These are phyloP conservation scores for Gymnopilus junonius DNA, from an alignment of 768 basidiomycete species.

Conservation along the genomic window DNA sequence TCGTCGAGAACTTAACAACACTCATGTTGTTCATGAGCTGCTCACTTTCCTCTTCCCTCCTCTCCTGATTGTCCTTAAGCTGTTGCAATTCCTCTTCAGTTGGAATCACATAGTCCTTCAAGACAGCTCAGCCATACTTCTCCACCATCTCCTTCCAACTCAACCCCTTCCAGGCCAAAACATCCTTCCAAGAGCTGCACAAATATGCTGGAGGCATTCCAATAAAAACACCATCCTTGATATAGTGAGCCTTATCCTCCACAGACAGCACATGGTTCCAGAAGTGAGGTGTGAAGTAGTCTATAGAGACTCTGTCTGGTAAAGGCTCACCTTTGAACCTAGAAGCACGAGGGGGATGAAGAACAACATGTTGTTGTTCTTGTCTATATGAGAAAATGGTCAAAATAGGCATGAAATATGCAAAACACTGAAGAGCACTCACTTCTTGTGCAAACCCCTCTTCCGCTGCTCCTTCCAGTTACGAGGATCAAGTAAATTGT, in stretches of 20 bases:
- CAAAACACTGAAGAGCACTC: too few relatives aligned
- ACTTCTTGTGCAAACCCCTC: too few relatives aligned
- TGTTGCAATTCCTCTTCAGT: too few relatives aligned
- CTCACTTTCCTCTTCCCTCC: too few relatives aligned
- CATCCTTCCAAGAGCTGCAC: background rate
- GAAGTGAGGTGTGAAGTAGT: slow-evolving; percentile 27
- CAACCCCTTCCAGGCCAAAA: slow-evolving; percentile 20
- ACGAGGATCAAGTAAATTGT: too few relatives aligned
- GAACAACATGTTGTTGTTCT: background rate
- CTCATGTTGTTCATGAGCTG: background rate
- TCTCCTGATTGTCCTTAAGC: too few relatives aligned
- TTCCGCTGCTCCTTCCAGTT: too few relatives aligned
- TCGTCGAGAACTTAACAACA: too few relatives aligned
- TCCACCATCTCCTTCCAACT: background rate
- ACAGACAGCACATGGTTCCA: slow-evolving; percentile 26
- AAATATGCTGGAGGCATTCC: slow-evolving; percentile 1
- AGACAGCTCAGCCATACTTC: too few relatives aligned
- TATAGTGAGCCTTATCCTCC: slow-evolving; percentile 15
- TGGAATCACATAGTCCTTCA: too few relatives aligned
- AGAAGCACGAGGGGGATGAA: background rate
- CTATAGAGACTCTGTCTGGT: slow-evolving; percentile 18
- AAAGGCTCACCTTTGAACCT: background rate
- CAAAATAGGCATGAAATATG: too few relatives aligned
- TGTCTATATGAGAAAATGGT: too few relatives aligned
- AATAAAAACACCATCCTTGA: background rate